Evolutionary conservation across 176 grass and related monocot genomes (phyloP).

Genomic region (Neostapfia colusana): DNA sequence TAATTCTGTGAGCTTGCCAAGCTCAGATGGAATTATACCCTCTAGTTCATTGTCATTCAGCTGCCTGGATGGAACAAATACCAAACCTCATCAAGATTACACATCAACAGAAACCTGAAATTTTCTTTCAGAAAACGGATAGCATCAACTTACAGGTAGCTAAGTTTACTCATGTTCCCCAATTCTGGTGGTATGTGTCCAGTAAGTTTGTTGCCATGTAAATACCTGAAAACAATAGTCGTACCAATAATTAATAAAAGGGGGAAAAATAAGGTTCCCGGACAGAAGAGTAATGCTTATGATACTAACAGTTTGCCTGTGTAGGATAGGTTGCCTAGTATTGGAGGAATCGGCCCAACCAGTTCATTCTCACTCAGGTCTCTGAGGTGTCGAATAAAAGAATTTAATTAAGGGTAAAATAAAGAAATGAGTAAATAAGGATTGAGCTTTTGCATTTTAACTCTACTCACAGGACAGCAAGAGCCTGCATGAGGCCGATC

Average conservation of each 20-base stretch:
- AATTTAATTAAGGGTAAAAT: background rate
- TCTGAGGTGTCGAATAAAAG: slow-evolving; percentile 29
- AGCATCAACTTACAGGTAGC: slow-evolving; percentile 76
- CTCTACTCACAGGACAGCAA: slow-evolving; percentile 92
- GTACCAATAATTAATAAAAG: background rate
- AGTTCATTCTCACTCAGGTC: slow-evolving; percentile 94
- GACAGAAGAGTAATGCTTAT: background rate
- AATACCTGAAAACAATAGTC: slow-evolving; percentile 57
- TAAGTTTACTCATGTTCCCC: slow-evolving; percentile 97
- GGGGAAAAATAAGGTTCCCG: slow-evolving; percentile 4
- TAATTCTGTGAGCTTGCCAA: slow-evolving; percentile 94
- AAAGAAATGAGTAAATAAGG: background rate
- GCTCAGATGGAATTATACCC: slow-evolving; percentile 86
- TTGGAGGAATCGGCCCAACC: slow-evolving; percentile 82
- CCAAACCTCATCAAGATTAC: background rate
- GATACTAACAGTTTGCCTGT: slow-evolving; percentile 97
- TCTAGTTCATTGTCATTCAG: slow-evolving; percentile 92
- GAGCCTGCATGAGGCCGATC: slow-evolving; percentile 99
- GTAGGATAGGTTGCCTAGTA: slow-evolving; percentile 95
- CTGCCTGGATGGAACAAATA: slow-evolving; percentile 56
- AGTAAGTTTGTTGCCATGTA: slow-evolving; percentile 93
- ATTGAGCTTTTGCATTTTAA: slow-evolving; percentile 15
- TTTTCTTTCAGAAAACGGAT: background rate
- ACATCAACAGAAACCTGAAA: background rate
- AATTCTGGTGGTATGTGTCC: slow-evolving; percentile 84